phyloP scores from a whole-genome alignment of 106 monocot genomes.

The Acanthochlamys bracteata region DNA sequence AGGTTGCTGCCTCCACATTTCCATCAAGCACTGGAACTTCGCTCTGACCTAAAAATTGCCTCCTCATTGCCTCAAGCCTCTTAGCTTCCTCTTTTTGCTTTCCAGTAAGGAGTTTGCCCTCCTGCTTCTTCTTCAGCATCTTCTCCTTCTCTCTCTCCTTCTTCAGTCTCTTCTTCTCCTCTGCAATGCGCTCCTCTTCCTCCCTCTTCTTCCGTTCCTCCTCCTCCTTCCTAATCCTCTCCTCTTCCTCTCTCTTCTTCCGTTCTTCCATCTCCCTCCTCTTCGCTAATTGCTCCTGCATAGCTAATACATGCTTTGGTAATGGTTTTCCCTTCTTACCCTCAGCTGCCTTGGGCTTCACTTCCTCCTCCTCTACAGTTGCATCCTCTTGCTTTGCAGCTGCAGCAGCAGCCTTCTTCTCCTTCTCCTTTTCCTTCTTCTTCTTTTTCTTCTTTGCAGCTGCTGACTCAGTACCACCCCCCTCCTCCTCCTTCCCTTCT shows the following conservation, averaged over 20 bases:
- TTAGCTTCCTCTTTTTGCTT: constrained; percentile 82
- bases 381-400: constrained; percentile 35
- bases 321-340: constrained; percentile 41
- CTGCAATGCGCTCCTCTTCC: constrained; percentile 67
- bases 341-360: constrained; percentile 20
- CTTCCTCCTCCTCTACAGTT: constrained; percentile 42
- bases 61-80: constrained; percentile 81
- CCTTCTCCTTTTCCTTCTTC: constrained; percentile 70
- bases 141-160: constrained; percentile 96
- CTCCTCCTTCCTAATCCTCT: constrained; percentile 73
- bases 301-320: constrained; percentile 80
- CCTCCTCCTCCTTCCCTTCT: constrained; percentile 48
- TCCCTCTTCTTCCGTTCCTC: constrained; percentile 61
- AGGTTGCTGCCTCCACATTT: constrained; percentile 34
- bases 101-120: constrained; percentile 74
- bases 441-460: constrained; percentile 85
- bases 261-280: constrained; percentile 76
- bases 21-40: constrained; percentile 21
- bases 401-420: constrained; percentile 49
- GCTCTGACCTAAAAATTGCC: constrained; percentile 51
- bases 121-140: constrained; percentile 67
- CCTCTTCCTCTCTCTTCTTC: constrained; percentile 83
- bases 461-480: constrained; percentile 29
- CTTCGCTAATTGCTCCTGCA: constrained; percentile 86
- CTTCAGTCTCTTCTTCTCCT: constrained; percentile 81